Evolutionary conservation across 441 rosid genomes (phyloP), one percentile per base, ranked within the genome.

Genomic region (Arabidopsis hybrid): DNA sequence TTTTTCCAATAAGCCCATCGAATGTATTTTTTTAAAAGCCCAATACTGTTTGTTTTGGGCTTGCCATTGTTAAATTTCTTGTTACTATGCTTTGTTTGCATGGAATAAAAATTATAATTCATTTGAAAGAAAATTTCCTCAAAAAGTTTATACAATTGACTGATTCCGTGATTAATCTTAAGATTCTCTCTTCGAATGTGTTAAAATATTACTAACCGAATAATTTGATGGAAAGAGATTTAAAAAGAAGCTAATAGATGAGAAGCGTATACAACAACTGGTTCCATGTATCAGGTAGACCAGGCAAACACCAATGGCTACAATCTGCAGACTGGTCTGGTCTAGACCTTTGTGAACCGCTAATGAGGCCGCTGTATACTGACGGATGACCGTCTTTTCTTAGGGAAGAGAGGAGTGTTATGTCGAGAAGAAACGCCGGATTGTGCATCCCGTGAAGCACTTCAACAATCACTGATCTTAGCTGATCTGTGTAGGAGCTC

Each of bases 231-330:
- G 32, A 60, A 39, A 16, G 18, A 60, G 8, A 31, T 17, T 2
- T 13, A 11, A 9, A 35, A 17, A 10, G 0, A 26, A 3, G 71
- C 78, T 75, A 85, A 75, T 80, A 86, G 78, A 93, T 86, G 82
- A 91, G 83, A 58, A 85, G 74, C 8, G 93, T 81, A 51, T 86
- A 90, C 67, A 94, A 83, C 14, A 94, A 75, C 73, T 91, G 88
- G 71, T 90, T 94, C 99, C 99, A 92, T 43, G 97, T 86, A 80
- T 94, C 99, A 77, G 97, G 99, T 36, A 94, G 73, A 56, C 99
- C 99, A 65, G 99, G 99, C 66, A 94, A 91, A 81, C 99, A 94
- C 99, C 99, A 94, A 71, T 94, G 99, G 87, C 99, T 94, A 72
- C 99, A 94, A 78, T 94, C 99, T n/a, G 32, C 32, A 31, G 89